Conservation (phyloP, 345 rosid species). For the Euphorbia lathyris region DNA sequence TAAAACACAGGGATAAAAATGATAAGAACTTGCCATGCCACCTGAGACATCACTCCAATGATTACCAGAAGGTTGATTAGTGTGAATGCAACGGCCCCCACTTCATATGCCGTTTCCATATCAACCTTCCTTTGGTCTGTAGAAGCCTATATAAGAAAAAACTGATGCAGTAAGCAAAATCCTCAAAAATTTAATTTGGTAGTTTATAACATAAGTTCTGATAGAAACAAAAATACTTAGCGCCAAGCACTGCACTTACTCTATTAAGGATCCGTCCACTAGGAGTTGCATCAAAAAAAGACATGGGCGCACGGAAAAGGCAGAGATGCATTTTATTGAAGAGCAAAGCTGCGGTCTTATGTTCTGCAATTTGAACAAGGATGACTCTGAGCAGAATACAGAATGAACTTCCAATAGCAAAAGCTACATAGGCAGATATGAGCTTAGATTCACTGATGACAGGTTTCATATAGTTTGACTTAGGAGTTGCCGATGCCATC, state of each 20-base stretch:
- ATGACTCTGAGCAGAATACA: constrained; percentile 46
- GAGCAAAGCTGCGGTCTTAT: constrained; percentile 56
- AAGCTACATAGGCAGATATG: constrained; percentile 46
- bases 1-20: constrained; percentile 59
- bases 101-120: constrained; percentile 35
- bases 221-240: neutral
- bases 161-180: constrained; percentile 4
- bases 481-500: constrained; percentile 80
- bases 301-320: constrained; percentile 80
- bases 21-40: constrained; percentile 69
- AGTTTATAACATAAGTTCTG: neutral
- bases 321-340: constrained; percentile 57
- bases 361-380: constrained; percentile 44
- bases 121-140: constrained; percentile 68
- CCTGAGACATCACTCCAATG: constrained; percentile 75
- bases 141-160: constrained; percentile 48
- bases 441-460: constrained; percentile 35
- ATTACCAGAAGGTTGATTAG: constrained; percentile 57
- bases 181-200: neutral
- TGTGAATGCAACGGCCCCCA: constrained; percentile 44
- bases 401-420: constrained; percentile 58
- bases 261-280: constrained; percentile 64
- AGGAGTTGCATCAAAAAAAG: constrained; percentile 76
- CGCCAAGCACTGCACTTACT: constrained; percentile 30
- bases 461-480: constrained; percentile 44